These are phyloP conservation scores for Yamadazyma philogaea DNA, from an alignment of 805 yeast species.

Conservation along the genomic window DNA sequence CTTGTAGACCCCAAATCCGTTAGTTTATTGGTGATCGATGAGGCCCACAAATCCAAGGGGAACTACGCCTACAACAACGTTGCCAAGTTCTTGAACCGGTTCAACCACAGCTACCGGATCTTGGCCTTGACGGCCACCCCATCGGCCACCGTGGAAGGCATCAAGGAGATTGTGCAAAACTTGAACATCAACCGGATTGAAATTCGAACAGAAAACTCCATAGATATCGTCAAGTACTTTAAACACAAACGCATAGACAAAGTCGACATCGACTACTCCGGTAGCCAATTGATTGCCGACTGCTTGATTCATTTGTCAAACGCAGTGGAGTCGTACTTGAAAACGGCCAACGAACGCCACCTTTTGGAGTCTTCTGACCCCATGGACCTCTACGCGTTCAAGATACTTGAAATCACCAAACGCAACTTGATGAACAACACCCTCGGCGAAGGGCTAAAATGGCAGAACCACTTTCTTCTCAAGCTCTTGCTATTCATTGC, in stretches of 20 bases:
- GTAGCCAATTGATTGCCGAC: constrained; percentile 44
- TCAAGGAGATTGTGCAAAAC: constrained; percentile 78
- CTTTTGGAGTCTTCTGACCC: constrained; percentile 64
- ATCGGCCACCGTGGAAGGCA: constrained; percentile 80
- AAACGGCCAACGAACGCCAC: constrained; percentile 59
- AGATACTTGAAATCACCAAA: constrained; percentile 66
- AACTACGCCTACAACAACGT: constrained; percentile 86
- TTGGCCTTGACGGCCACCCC: constrained; percentile 96
- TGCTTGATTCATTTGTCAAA: constrained; percentile 39
- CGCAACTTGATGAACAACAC: constrained; percentile 50
- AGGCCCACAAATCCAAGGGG: constrained; percentile 92
- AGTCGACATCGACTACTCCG: constrained; percentile 46
- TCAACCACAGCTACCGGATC: constrained; percentile 59
- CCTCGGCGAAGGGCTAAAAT: constrained; percentile 66
- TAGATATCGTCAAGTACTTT: constrained; percentile 78
- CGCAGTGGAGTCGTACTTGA: constrained; percentile 66
- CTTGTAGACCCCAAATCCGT: constrained; percentile 71
- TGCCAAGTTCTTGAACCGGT: constrained; percentile 57
- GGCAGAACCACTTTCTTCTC: constrained; percentile 64
- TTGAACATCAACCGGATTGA: constrained; percentile 74
- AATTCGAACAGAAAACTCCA: constrained; percentile 78
- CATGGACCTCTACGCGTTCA: constrained; percentile 61
- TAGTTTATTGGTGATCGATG: constrained; percentile 82
- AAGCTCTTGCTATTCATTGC: constrained; percentile 70
- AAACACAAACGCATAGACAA: constrained; percentile 62